A percentile compares a stretch with the other conserved stretches of the same genome.
phyloP scores from a whole-genome alignment of 345 rosid species.

The Hirschfeldia incana region DNA sequence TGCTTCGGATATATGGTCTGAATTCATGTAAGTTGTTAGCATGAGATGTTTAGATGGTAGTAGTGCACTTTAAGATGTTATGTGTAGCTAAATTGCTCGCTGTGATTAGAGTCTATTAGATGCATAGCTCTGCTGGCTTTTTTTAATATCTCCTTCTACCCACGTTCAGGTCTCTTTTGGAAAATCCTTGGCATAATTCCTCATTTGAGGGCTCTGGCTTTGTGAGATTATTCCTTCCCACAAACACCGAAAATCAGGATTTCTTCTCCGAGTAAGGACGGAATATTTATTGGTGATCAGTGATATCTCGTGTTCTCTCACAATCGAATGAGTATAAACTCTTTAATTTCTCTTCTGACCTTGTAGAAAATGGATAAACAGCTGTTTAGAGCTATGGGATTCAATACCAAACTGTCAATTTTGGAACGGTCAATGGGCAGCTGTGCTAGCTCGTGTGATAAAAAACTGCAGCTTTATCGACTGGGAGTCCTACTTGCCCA shows the following conservation, averaged over 20 bases:
- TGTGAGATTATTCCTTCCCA: constrained; percentile 89
- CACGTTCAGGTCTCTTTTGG: constrained; percentile 72
- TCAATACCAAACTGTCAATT: constrained; percentile 92
- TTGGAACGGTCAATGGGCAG: constrained; percentile 98
- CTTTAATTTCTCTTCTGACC: constrained; percentile 17
- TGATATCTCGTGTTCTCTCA: constrained; percentile 20
- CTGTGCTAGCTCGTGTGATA: constrained; percentile 81
- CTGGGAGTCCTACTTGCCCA: constrained; percentile 81
- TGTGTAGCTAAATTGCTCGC: constrained; percentile 9
- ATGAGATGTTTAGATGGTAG: constrained; percentile 16
- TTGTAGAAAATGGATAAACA: constrained; percentile 76
- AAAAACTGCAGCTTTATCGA: constrained; percentile 71
- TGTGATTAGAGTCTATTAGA: constrained; percentile 22
- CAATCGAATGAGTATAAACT: constrained; percentile 17
- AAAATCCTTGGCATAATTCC: constrained; percentile 98
- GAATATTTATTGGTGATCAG: constrained; percentile 1
- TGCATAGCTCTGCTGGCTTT: constrained; percentile 7
- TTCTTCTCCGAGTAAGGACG: constrained; percentile 81
- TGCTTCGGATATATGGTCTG: constrained; percentile 93
- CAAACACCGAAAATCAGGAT: constrained; percentile 77
- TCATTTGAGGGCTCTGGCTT: constrained; percentile 97
- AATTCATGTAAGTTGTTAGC: constrained; percentile 65
- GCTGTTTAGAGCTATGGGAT: constrained; percentile 81
- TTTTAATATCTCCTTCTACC: constrained; percentile 17
- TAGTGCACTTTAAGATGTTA: neutral